Evolutionary conservation across 2,329 filamentous ascomycete species (phyloP), one percentile per base, ranked within the genome.

Genomic region (Stemphylium beticola): DNA sequence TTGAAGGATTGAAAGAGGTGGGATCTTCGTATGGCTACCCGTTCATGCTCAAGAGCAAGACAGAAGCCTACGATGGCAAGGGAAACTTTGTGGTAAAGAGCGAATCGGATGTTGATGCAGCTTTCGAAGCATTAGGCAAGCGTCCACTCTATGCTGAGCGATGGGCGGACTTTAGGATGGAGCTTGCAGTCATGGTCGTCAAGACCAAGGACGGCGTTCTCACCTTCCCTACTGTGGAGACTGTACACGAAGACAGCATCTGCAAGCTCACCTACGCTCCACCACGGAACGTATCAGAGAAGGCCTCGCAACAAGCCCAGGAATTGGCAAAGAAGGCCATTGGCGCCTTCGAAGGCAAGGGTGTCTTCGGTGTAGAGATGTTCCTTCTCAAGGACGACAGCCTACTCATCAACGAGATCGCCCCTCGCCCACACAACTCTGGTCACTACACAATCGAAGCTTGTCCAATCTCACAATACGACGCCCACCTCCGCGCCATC

Each of bases 361-460:
- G 95, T 60, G 91, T 96, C 29, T 99, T 97, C 75, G 95, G 93
- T 0, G 93, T 98, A 0, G 95, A 99, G 78, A 91, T 98, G 87
- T 99, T 99, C 77, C 77, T 98, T 3, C 83, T 93, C 10, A 79
- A 87, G 43, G 86, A 95, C 66, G 86, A 82, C 54, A 79, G 80
- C 1, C 82, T 96, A 1, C 78, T 96, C 53, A 83, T 97, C 65
- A 96, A 96, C 75, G 92, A 96, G 77, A 89, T 96, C 60, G 91
- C 91, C 0, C 91, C 91, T 11, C 83, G 91, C 34, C 85, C 86
- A 45, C 93, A 97, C 78, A 97, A 97, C 79, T 96, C 91, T 0
- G 95, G 95, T 0, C 95, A 98, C 77, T 93, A 93, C 77, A 96
- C 91, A 2, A 98, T 98, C 61, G 93, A 99, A 78, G 91, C 91